Percentiles rank a stretch among this genome's conserved stretches.
phyloP scores from a whole-genome alignment of 2,329 filamentous ascomycete species.

The Pezicula carpinea region DNA sequence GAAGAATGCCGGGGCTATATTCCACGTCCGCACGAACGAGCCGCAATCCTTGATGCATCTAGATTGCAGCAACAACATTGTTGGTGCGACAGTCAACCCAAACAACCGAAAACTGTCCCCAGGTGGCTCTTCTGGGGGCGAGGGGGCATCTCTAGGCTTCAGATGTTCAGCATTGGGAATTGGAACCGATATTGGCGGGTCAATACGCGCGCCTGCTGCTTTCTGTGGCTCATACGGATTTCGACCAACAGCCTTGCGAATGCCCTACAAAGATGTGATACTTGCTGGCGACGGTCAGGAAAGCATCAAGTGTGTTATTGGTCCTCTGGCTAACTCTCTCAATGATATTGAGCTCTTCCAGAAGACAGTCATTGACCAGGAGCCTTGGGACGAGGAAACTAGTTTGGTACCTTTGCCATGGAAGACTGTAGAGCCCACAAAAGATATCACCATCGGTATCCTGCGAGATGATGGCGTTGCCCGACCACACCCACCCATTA shows the following conservation, averaged over 20 bases:
- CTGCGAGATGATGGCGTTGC: slow-evolving; percentile 29
- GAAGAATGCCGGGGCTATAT: slow-evolving; percentile 38
- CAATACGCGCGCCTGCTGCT: slow-evolving; percentile 35
- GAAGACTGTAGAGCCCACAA: slow-evolving; percentile 10
- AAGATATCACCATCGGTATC: slow-evolving; percentile 29
- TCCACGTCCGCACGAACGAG: slow-evolving; percentile 65
- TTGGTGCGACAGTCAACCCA: slow-evolving; percentile 44
- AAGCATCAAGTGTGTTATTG: slow-evolving; percentile 28
- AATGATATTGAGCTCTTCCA: slow-evolving; percentile 28
- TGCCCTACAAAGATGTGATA: slow-evolving; percentile 27
- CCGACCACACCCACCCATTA: slow-evolving; percentile 30
- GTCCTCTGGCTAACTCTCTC: slow-evolving; percentile 29
- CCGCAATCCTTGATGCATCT: slow-evolving; percentile 45
- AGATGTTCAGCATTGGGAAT: slow-evolving; percentile 36
- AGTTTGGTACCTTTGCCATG: slow-evolving; percentile 32
- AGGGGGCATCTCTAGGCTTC: slow-evolving; percentile 42
- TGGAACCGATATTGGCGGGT: slow-evolving; percentile 39
- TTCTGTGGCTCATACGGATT: slow-evolving; percentile 25
- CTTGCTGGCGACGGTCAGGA: slow-evolving; percentile 30
- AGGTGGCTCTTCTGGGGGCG: slow-evolving; percentile 61
- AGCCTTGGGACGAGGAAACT: slow-evolving; percentile 30
- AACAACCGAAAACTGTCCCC: slow-evolving; percentile 51
- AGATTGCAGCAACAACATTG: slow-evolving; percentile 55
- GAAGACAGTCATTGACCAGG: slow-evolving; percentile 24
- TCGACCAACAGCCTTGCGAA: slow-evolving; percentile 16